phyloP scores from a whole-genome alignment of 2,329 filamentous ascomycete genomes.

The Alternaria gansuensis region DNA sequence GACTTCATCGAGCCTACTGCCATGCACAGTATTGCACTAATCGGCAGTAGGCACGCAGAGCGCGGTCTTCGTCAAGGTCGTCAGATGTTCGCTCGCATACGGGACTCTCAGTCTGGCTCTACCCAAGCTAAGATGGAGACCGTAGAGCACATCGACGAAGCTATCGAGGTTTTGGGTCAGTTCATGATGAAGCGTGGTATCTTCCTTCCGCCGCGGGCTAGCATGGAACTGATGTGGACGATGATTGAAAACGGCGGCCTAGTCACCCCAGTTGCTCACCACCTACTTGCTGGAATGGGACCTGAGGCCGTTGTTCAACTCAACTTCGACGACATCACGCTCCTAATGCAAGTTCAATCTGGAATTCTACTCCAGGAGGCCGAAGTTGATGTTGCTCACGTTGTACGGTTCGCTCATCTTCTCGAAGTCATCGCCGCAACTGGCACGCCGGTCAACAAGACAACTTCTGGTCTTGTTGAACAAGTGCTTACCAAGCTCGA shows the following conservation, averaged over 20 bases:
- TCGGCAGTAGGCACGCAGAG: constrained; percentile 84
- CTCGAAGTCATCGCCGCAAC: constrained; percentile 65
- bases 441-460: constrained; percentile 63
- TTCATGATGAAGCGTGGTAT: constrained; percentile 64
- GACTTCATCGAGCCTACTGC: constrained; percentile 85
- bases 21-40: constrained; percentile 89
- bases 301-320: constrained; percentile 67
- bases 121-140: constrained; percentile 63
- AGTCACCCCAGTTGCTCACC: constrained; percentile 66
- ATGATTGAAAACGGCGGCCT: constrained; percentile 73
- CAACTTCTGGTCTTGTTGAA: constrained; percentile 66
- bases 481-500: constrained; percentile 65
- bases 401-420: constrained; percentile 68
- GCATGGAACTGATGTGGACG: constrained; percentile 68
- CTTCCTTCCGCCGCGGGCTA: constrained; percentile 63
- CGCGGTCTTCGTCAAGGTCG: constrained; percentile 82
- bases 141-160: constrained; percentile 86
- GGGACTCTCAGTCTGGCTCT: constrained; percentile 64
- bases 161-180: constrained; percentile 72
- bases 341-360: constrained; percentile 69
- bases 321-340: constrained; percentile 62
- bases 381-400: constrained; percentile 65
- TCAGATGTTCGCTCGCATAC: constrained; percentile 86
- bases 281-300: constrained; percentile 68
- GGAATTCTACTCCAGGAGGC: constrained; percentile 59